Evolutionary conservation across 768 basidiomycete genomes (phyloP), one percentile per base, ranked within the genome.

Genomic region (Phylloporus scabripes): DNA sequence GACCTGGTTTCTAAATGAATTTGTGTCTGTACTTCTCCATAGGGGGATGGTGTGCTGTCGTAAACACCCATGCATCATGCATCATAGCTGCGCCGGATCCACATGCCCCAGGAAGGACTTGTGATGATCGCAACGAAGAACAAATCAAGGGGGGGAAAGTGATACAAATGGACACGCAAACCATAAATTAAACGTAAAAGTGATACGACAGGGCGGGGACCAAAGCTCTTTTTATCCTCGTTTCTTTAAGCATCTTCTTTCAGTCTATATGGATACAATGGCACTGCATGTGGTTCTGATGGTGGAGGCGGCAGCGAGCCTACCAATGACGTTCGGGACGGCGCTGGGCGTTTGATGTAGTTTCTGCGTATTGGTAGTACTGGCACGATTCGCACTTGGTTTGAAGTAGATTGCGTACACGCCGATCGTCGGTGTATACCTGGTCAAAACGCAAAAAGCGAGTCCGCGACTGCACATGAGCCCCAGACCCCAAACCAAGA

Each of bases 391-490:
- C 83, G 67, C 84, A 86, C 48, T 76, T 70, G 49, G 75, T 74
- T 56, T 83, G 83, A 56, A 87, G 82, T 64, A 85, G 71, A 62
- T 80, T 87, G 50, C 75, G 68, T 33, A 87, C 80, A 34, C 75
- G 73, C 46, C 78, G 74, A 33, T 79, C 61, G 56, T 85, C 82
- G 42, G 65, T 52, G 31, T 66, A 61, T 29, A 54, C 60, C 76
- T 78, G 15, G n/a, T 18, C 36, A 28, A 29, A 46, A 23, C 7
- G 14, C 23, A 28, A 37, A 33, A 31, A 34, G 7, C 4, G 32
- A 5, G n/a, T n/a, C 14, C 32, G 18, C 26, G 21, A 17, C 29
- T 7, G 32, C 6, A 29, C n/a, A 33, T 47, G 38, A 61, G 53
- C n/a, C 28, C 24, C 1, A n/a, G 26, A 31, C 38, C 29, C 10